Conservation (phyloP, 306 rosid genomes). For the Rosa lucieae region DNA sequence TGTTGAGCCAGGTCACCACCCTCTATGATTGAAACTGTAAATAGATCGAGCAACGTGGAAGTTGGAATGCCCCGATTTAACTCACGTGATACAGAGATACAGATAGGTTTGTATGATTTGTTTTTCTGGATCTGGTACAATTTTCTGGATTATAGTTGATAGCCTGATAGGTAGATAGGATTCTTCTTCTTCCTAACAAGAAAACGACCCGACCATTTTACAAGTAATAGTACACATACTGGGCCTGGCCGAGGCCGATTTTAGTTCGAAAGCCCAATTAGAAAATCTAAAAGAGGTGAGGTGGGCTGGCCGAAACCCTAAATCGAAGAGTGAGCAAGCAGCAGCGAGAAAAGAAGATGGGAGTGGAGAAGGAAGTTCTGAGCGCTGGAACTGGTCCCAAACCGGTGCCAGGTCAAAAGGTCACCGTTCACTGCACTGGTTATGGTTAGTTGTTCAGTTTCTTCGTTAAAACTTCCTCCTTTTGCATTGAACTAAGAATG, state of each 20-base stretch:
- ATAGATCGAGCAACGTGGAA: slow-evolving; percentile 1
- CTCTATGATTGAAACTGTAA: background rate
- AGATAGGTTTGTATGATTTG: too few relatives aligned
- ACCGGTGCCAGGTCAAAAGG: slow-evolving; percentile 69
- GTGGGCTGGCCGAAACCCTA: background rate
- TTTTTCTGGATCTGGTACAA: background rate
- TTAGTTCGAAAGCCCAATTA: too few relatives aligned
- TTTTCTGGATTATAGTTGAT: background rate
- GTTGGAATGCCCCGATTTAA: background rate
- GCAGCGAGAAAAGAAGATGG: slow-evolving; percentile 42
- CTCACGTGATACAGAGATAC: too few relatives aligned
- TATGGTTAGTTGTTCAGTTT: slow-evolving; percentile 48
- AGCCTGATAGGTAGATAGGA: too few relatives aligned
- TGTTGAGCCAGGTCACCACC: background rate
- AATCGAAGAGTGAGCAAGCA: background rate
- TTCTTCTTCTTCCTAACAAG: too few relatives aligned
- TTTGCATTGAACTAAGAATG: background rate
- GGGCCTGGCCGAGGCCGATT: too few relatives aligned
- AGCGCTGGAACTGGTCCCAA: slow-evolving; percentile 81
- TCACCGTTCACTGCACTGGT: slow-evolving; percentile 97
- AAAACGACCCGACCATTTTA: too few relatives aligned
- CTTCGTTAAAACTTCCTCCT: background rate
- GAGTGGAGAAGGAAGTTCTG: slow-evolving; percentile 76
- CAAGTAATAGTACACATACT: too few relatives aligned
- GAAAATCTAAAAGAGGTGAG: too few relatives aligned